Percentiles rank a stretch among this genome's conserved stretches.
These are phyloP conservation scores for Phytophthora agathidicida DNA, from an alignment of 352 stramenopile species.

Conservation along the genomic window DNA sequence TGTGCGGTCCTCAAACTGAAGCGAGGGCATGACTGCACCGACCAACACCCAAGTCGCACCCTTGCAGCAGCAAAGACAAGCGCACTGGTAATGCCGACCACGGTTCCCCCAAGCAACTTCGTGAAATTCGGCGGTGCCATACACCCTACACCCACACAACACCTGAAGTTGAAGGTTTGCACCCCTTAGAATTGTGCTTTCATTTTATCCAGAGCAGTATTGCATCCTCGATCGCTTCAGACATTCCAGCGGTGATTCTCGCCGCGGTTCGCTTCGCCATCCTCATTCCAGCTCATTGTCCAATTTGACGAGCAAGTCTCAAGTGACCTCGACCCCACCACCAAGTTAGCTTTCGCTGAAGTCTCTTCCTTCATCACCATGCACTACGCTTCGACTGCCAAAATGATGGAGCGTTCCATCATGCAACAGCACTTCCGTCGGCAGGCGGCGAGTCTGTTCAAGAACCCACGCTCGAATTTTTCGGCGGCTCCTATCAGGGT, in stretches of 20 bases:
- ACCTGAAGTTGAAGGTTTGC: conserved; percentile 18
- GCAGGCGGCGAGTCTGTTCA: conserved; percentile 6
- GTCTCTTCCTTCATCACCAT: conserved; percentile 13
- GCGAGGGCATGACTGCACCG: not conserved
- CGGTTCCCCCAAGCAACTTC: too few relatives aligned
- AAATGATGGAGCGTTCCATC: conserved; percentile 14
- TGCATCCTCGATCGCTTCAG: too few relatives aligned
- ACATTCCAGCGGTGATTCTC: too few relatives aligned
- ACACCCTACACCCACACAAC: conserved; percentile 17
- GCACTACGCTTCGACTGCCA: conserved; percentile 4
- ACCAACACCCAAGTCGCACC: conserved; percentile 25
- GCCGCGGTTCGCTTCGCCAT: too few relatives aligned
- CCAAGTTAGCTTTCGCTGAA: too few relatives aligned
- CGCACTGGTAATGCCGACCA: too few relatives aligned
- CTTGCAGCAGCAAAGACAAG: not conserved
- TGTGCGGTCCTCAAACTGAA: too few relatives aligned
- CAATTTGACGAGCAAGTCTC: conserved; percentile 12
- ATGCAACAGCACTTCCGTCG: conserved; percentile 2
- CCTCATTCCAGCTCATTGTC: conserved; percentile 7
- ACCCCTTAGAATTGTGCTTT: too few relatives aligned
- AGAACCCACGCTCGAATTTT: conserved; percentile 3
- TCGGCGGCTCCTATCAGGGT: too few relatives aligned
- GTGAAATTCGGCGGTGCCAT: conserved; percentile 15
- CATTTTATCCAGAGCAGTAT: too few relatives aligned
- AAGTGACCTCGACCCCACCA: not conserved